Conservation (phyloP, 2,329 filamentous ascomycete genomes). For the Verticillium dahliae region DNA sequence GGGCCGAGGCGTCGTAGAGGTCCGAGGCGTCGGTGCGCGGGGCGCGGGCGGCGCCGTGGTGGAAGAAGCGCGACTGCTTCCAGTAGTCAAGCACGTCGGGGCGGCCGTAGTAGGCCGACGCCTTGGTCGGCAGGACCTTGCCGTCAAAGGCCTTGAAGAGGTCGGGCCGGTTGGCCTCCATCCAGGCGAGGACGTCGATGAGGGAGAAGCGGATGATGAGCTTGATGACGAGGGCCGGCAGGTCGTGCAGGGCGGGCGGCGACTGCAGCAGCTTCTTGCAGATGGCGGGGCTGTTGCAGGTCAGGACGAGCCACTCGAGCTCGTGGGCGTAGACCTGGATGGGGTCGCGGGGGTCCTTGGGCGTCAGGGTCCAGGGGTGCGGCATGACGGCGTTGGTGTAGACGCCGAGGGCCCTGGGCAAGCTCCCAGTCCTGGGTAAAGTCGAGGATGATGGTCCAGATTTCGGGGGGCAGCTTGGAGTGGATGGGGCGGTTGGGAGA, state of each 20-base stretch:
- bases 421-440: conserved; percentile 86
- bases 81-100: conserved; percentile 86
- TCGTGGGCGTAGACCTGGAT: conserved; percentile 68
- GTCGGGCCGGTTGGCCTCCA: conserved; percentile 56
- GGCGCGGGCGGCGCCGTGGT: conserved; percentile 32
- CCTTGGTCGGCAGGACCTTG: conserved; percentile 79
- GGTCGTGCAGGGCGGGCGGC: conserved; percentile 59
- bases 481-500: conserved; percentile 25
- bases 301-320: conserved; percentile 79
- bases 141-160: conserved; percentile 85
- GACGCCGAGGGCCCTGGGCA: conserved; percentile 71
- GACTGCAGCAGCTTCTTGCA: conserved; percentile 68
- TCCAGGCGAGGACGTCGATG: conserved; percentile 66
- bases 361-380: conserved; percentile 57
- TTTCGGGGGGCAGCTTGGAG: conserved; percentile 66
- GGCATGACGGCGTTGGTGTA: conserved; percentile 73
- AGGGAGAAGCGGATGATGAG: conserved; percentile 89
- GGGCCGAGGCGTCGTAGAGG: conserved; percentile 68
- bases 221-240: conserved; percentile 78
- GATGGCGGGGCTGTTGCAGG: conserved; percentile 62
- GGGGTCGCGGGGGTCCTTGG: conserved; percentile 55
- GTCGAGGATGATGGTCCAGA: conserved; percentile 86
- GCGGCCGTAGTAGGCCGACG: conserved; percentile 78
- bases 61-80: conserved; percentile 74
- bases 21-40: background rate